A percentile compares a stretch with the other conserved stretches of the same genome.
These are phyloP conservation scores for Crucibulum laeve DNA, from an alignment of 768 basidiomycete species.

Conservation along the genomic window DNA sequence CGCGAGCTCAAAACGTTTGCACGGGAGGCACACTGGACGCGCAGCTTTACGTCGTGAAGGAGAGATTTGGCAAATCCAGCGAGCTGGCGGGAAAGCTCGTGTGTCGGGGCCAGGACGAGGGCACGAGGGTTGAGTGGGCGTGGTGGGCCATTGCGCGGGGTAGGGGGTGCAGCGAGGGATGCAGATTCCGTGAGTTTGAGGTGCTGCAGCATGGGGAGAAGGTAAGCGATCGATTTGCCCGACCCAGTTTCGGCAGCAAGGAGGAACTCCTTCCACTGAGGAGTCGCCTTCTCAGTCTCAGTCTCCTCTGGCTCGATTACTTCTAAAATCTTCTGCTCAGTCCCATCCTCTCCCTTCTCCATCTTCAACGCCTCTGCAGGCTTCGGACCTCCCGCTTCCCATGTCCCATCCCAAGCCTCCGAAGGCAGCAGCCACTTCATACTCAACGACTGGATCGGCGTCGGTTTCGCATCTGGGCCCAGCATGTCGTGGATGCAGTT, in stretches of 20 bases:
- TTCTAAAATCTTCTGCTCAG: background rate
- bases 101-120: conserved; percentile 81
- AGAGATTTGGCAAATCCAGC: conserved; percentile 71
- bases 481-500: conserved; percentile 53
- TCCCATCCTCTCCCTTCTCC: background rate
- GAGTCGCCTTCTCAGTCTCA: conserved; percentile 8
- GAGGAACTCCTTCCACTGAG: conserved; percentile 48
- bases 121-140: conserved; percentile 60
- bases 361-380: background rate
- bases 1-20: conserved; percentile 40
- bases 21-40: conserved; percentile 67
- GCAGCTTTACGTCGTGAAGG: conserved; percentile 70
- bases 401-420: no score
- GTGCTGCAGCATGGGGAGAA: conserved; percentile 76
- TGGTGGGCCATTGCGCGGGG: background rate
- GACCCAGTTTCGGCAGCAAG: conserved; percentile 90
- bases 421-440: conserved; percentile 64
- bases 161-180: conserved; percentile 1
- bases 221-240: conserved; percentile 88
- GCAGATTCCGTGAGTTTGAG: conserved; percentile 44
- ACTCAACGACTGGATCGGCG: conserved; percentile 75
- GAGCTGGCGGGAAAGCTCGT: conserved; percentile 83
- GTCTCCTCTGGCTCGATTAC: no score
- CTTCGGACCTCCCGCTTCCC: conserved; percentile 17
- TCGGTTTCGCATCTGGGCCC: conserved; percentile 55